These are phyloP conservation scores for Filobasidium wieringae DNA, from an alignment of 768 basidiomycete species.

Conservation along the genomic window DNA sequence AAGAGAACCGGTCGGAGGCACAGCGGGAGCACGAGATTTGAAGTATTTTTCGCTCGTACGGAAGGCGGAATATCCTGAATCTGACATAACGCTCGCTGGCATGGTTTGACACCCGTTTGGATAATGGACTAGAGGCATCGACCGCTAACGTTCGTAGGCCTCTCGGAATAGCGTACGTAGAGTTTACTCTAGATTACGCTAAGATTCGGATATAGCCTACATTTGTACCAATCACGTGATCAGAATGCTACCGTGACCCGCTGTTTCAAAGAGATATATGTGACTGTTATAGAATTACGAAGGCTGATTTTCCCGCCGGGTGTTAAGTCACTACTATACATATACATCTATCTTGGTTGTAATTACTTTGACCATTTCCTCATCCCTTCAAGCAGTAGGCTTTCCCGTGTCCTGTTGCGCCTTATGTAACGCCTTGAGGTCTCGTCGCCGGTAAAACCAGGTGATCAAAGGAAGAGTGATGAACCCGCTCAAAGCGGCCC, in stretches of 20 bases:
- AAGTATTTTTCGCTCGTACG: conserved; percentile 11
- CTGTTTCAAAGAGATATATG: too few relatives aligned
- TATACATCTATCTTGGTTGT: too few relatives aligned
- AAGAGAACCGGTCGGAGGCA: neutral
- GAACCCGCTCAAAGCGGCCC: conserved; percentile 18
- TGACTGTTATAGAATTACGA: too few relatives aligned
- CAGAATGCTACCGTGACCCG: too few relatives aligned
- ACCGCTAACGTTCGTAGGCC: too few relatives aligned
- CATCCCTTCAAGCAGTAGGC: neutral
- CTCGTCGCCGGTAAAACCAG: neutral
- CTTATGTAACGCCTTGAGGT: neutral
- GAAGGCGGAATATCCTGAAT: conserved; percentile 4
- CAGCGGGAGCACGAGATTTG: conserved; percentile 4
- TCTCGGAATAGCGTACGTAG: too few relatives aligned
- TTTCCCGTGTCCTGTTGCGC: neutral
- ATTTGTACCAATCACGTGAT: too few relatives aligned
- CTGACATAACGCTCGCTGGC: neutral
- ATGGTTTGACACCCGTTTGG: neutral
- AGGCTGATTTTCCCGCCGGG: too few relatives aligned
- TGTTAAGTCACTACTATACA: too few relatives aligned
- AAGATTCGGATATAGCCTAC: too few relatives aligned
- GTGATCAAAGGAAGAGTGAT: neutral
- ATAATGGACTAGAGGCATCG: too few relatives aligned
- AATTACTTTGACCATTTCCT: neutral
- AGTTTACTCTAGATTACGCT: too few relatives aligned